Base-by-base conservation (phyloP, 139 green algal genomes). In the Chlamydomonas sp. region DNA sequence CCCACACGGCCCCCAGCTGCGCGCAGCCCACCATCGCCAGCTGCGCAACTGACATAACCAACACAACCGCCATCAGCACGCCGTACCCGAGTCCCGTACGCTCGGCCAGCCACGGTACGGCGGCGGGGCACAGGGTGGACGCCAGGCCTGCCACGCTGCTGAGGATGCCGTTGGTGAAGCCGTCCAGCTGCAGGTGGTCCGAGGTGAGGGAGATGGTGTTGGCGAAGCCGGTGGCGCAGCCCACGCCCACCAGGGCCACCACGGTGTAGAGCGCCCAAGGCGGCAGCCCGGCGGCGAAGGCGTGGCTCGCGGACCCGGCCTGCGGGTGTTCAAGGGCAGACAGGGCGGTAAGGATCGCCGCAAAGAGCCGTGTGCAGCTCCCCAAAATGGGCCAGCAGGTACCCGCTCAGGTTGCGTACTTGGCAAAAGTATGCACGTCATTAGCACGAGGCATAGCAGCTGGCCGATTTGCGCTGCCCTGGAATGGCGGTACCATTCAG, bases 111-210 rank as follows among this genome's bases (percentile, higher is more conserved):
- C 83, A 88, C 31, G 83, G 83, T 20, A 88, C 83, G 63, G 74
- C 83, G 6, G 83, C 83, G 63, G 83, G 83, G 64, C 73, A 88
- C 74, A 88, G 83, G 18, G 83, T 76, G 17, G 73, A 82, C 8
- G 83, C 83, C 83, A 88, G 62, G 49, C 83, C 83, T 1, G 83
- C 83, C 16, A 88, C 83, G 7, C 63, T 72, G 63, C 60, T 75
- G 60, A 88, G 72, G 62, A 88, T 88, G 72, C 83, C 83, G 83
- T 88, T 88, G 20, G 74, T 88, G 83, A 88, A 82, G 61, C 83
- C 83, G 74, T 88, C 83, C 63, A 88, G 83, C 71, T 86, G 82
- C 71, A 86, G 60, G 61, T 86, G 82, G 60, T 86, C 82, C 1
- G 71, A 63, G 0, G 83, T 88, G 31, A 88, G 73, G 9, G 16